These are phyloP conservation scores for Nakaseomyces kungkrabaensis DNA, from an alignment of 1,139 yeast species.

Conservation along the genomic window DNA sequence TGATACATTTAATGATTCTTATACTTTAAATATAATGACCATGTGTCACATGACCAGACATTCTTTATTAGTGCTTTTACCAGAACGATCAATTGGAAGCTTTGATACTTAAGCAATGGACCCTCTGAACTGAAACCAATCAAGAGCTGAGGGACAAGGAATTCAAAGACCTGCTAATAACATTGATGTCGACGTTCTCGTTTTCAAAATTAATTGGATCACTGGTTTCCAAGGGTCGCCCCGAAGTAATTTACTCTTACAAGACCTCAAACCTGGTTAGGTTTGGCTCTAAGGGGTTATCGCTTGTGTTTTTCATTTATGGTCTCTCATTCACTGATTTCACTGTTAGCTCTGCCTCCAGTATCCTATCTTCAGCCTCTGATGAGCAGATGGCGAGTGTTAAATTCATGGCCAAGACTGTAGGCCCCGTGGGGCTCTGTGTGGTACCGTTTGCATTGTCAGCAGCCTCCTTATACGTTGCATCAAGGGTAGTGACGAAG, in stretches of 20 bases:
- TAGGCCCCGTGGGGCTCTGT: constrained; percentile 19
- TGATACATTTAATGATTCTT: no score
- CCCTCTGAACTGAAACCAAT: no score
- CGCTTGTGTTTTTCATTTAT: constrained; percentile 22
- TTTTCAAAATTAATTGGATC: neutral
- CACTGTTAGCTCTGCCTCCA: constrained; percentile 19
- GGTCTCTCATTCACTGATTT: constrained; percentile 25
- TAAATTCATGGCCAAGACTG: constrained; percentile 15
- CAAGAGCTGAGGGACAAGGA: no score
- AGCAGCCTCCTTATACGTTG: constrained; percentile 16
- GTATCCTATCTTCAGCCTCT: constrained; percentile 12
- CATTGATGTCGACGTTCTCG: neutral
- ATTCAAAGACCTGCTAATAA: no score
- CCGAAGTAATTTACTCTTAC: constrained; percentile 22
- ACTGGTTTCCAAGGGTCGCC: constrained; percentile 6
- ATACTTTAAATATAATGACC: no score
- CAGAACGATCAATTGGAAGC: no score
- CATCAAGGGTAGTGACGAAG: constrained; percentile 23
- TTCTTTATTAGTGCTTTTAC: no score
- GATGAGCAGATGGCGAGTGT: constrained; percentile 11
- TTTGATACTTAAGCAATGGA: no score
- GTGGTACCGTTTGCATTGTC: constrained; percentile 25
- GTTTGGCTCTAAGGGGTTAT: constrained; percentile 20
- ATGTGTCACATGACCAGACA: no score
- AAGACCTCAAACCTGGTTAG: constrained; percentile 14